Evolutionary conservation across 2,329 filamentous ascomycete species (phyloP).

Genomic region (Bipolaris sorokiniana): DNA sequence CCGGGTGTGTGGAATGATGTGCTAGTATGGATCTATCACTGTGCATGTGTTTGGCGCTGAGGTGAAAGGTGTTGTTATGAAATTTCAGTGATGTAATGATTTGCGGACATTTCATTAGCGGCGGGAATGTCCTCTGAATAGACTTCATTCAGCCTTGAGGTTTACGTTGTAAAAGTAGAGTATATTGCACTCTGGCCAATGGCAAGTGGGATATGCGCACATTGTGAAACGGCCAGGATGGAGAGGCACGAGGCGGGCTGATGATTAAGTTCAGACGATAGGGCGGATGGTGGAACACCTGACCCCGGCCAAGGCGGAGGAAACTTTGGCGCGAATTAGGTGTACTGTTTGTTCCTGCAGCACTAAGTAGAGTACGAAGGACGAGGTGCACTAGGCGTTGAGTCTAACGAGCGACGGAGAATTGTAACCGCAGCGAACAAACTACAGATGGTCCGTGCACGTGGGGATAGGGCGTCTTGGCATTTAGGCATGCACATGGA

Average conservation of each 20-base stretch:
- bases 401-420: not conserved
- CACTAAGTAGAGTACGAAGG: not conserved
- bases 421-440: not conserved
- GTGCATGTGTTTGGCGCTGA: not conserved
- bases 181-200: not conserved
- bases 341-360: not conserved
- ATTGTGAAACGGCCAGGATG: not conserved
- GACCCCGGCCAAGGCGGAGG: not conserved
- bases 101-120: no score
- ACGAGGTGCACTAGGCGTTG: not conserved
- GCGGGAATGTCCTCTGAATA: no score
- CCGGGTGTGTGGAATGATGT: not conserved
- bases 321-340: not conserved
- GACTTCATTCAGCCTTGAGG: no score
- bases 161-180: not conserved
- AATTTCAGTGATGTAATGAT: not conserved
- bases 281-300: not conserved
- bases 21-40: constrained; percentile 4
- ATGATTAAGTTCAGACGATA: not conserved
- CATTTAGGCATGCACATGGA: not conserved
- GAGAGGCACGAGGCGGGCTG: not conserved
- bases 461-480: not conserved
- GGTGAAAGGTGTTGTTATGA: not conserved
- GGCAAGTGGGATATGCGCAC: not conserved
- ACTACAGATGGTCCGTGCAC: not conserved